Conservation (phyloP, 768 basidiomycete species). For the Naganishia vishniacii region DNA sequence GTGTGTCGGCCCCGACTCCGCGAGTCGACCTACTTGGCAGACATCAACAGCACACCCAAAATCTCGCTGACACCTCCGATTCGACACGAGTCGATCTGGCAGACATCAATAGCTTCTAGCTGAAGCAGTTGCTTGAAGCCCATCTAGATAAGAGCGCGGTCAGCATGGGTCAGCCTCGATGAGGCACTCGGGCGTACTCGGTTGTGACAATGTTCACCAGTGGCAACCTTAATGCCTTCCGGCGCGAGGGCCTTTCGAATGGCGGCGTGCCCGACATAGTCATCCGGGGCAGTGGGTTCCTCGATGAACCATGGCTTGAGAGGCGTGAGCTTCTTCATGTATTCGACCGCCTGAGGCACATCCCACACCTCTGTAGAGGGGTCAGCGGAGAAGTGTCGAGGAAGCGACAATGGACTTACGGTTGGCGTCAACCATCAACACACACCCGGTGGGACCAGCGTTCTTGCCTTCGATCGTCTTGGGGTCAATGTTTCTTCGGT, state of each 20-base stretch:
- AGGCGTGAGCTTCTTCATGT: slow-evolving; percentile 68
- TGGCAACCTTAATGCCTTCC: slow-evolving; percentile 80
- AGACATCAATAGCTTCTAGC: slow-evolving; percentile 82
- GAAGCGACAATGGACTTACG: not conserved
- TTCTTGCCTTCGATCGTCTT: slow-evolving; percentile 75
- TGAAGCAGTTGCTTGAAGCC: slow-evolving; percentile 93
- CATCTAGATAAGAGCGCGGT: slow-evolving; percentile 51
- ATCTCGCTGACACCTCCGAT: slow-evolving; percentile 91
- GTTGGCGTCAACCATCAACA: slow-evolving; percentile 96
- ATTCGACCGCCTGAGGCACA: slow-evolving; percentile 84
- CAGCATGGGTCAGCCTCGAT: not conserved
- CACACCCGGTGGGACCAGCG: slow-evolving; percentile 85
- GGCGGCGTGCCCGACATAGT: slow-evolving; percentile 62
- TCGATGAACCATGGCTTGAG: slow-evolving; percentile 95
- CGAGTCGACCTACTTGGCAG: slow-evolving; percentile 57
- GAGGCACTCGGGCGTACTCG: slow-evolving; percentile 37
- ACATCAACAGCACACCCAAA: slow-evolving; percentile 81
- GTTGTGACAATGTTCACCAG: slow-evolving; percentile 92
- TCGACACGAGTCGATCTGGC: slow-evolving; percentile 90
- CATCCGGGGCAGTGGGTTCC: slow-evolving; percentile 87
- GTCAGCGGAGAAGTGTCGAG: not conserved
- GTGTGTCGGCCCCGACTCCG: not conserved
- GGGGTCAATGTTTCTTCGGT: slow-evolving; percentile 58
- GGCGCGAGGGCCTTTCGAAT: slow-evolving; percentile 67
- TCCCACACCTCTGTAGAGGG: slow-evolving; percentile 63